Conservation (phyloP, 805 yeast genomes). For the Nakazawaea ernobii region DNA sequence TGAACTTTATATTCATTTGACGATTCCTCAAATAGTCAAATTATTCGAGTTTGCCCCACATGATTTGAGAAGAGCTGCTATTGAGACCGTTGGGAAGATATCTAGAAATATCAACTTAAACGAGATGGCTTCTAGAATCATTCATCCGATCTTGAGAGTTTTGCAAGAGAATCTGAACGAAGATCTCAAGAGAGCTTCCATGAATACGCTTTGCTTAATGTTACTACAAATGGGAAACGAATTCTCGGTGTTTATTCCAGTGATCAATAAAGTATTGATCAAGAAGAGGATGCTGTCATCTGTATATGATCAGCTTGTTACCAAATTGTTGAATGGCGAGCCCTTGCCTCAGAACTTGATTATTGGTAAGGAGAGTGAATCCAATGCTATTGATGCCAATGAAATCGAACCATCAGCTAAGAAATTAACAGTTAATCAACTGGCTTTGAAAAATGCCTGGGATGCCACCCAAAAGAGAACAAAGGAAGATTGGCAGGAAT, state of each 20-base stretch:
- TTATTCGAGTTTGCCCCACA: conserved; percentile 70
- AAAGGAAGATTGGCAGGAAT: conserved; percentile 96
- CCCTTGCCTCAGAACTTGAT: conserved; percentile 75
- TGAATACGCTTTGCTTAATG: conserved; percentile 76
- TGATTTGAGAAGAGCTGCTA: conserved; percentile 62
- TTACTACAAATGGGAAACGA: conserved; percentile 80
- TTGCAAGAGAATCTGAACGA: conserved; percentile 40
- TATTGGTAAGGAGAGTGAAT: conserved; percentile 43
- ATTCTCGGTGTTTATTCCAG: conserved; percentile 80
- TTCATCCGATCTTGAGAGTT: conserved; percentile 79
- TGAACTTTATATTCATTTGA: conserved; percentile 82
- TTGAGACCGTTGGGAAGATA: conserved; percentile 76
- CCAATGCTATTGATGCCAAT: conserved; percentile 39
- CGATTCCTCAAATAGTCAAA: conserved; percentile 80
- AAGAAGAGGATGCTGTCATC: conserved; percentile 62
- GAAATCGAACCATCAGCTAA: conserved; percentile 65
- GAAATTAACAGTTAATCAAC: conserved; percentile 66
- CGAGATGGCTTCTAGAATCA: conserved; percentile 86
- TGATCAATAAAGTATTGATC: conserved; percentile 61
- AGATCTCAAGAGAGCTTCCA: conserved; percentile 57
- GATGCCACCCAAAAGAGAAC: conserved; percentile 85
- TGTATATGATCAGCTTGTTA: conserved; percentile 75
- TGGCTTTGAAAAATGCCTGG: conserved; percentile 77
- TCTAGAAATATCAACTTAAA: conserved; percentile 66
- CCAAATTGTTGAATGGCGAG: conserved; percentile 74